Conservation (phyloP, 176 grass and related monocot genomes). For the Phragmites australis region DNA sequence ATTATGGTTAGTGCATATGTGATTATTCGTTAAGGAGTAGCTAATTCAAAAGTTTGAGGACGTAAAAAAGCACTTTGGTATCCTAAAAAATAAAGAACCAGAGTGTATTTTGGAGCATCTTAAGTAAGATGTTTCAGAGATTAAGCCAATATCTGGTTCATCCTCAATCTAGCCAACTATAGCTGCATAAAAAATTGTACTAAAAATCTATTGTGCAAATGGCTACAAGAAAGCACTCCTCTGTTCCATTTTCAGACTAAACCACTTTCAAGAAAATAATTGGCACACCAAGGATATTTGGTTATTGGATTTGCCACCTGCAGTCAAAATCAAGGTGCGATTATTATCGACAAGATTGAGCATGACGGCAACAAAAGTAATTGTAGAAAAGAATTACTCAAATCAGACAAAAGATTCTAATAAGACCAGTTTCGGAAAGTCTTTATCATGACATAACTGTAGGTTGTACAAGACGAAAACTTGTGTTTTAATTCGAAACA, state of each 20-base stretch:
- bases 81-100: not conserved
- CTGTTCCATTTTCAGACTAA: conserved; percentile 5
- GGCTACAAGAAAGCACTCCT: not conserved
- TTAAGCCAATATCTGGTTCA: not conserved
- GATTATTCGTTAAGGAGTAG: conserved; percentile 57
- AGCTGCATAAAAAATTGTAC: not conserved
- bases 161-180: not conserved
- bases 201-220: not conserved
- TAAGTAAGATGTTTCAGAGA: not conserved
- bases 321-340: conserved; percentile 19
- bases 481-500: not conserved
- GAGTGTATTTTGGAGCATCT: not conserved
- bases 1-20: conserved; percentile 88
- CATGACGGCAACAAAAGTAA: not conserved
- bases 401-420: not conserved
- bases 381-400: not conserved
- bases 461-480: not conserved
- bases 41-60: not conserved
- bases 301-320: conserved; percentile 97
- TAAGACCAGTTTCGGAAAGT: not conserved
- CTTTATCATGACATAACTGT: not conserved
- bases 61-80: not conserved
- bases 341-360: not conserved
- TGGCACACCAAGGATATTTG: conserved; percentile 76
- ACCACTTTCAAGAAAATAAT: not conserved